Evolutionary conservation across 2,329 filamentous ascomycete genomes (phyloP), one percentile per base, ranked within the genome.

Genomic region (Niveomyces coronatus): DNA sequence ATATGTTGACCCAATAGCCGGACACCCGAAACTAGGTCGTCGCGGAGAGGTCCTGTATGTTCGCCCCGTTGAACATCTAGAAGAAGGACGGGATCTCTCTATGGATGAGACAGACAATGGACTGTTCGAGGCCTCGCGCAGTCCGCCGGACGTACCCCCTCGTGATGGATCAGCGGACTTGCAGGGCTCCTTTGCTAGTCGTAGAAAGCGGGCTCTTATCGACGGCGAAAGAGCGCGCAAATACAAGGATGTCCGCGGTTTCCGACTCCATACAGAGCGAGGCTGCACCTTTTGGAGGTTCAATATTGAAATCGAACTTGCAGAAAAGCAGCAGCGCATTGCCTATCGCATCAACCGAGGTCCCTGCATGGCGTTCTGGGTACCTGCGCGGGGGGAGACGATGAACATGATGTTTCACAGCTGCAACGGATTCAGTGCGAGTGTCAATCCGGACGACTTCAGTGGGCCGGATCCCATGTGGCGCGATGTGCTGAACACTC

Each of bases 371-470:
- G 85, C 82, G 2, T 98, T 98, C 57, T 98, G 91, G 89, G 86
- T 98, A 1, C 91, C 93, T 5, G 82, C 82, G 22, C 74, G 71
- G 35, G 82, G 78, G 13, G 73, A 94, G 56, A 76, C 83, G 3
- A 98, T 98, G 91, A 95, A 96, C 62, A 85, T 95, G 56, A 94
- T 96, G 87, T 98, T 95, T 63, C 76, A 96, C 64, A 94, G 84
- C 56, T 94, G 91, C 65, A 98, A 98, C 56, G 91, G 93, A 2
- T 98, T 98, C 65, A 89, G 85, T 49, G 58, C 82, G 36, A 82
- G 75, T 40, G 83, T 84, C 17, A 79, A 94, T 45, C 65, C 86
- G 0, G 73, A 93, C 53, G 71, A 79, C 31, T 82, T 95, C 55
- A 91, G 82, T 53, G 91, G 91, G 0, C 91, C 93, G 0, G 91